A percentile compares a stretch with the other conserved stretches of the same genome.
Evolutionary conservation across 2,329 filamentous ascomycete species (phyloP).

Genomic region (Microdochium nivale): DNA sequence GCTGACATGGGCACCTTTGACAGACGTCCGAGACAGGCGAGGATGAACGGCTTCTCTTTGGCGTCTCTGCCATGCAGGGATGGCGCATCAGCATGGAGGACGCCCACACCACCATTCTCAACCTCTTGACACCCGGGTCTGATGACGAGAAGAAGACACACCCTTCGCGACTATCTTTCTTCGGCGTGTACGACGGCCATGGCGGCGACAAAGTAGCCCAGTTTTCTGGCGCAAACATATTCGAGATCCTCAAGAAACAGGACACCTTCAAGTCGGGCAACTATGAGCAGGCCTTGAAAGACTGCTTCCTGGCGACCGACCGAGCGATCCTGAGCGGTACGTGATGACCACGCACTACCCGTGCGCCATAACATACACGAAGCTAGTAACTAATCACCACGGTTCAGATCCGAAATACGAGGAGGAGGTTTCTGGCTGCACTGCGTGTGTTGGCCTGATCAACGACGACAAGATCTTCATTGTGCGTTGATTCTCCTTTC

Average conservation of each 20-base stretch:
- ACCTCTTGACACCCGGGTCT: slow-evolving; percentile 57
- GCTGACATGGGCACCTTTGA: slow-evolving; percentile 15
- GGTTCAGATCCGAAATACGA: slow-evolving; percentile 90
- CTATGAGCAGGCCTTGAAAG: slow-evolving; percentile 92
- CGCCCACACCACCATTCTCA: slow-evolving; percentile 81
- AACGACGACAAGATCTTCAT: slow-evolving; percentile 90
- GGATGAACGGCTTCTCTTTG: slow-evolving; percentile 88
- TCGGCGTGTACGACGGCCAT: slow-evolving; percentile 96
- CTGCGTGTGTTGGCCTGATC: slow-evolving; percentile 83
- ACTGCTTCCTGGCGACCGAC: slow-evolving; percentile 94
- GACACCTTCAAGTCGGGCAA: slow-evolving; percentile 86
- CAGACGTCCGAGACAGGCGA: slow-evolving; percentile 83
- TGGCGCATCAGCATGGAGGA: slow-evolving; percentile 99
- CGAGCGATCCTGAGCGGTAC: slow-evolving; percentile 91
- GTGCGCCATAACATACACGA: neutral
- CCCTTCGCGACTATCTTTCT: slow-evolving; percentile 78
- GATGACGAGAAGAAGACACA: slow-evolving; percentile 54
- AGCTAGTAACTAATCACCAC: slow-evolving; percentile 2
- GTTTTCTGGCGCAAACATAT: slow-evolving; percentile 86
- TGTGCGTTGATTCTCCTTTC: slow-evolving; percentile 50
- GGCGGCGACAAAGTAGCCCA: slow-evolving; percentile 93
- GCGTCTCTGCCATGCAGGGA: slow-evolving; percentile 97
- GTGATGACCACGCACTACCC: slow-evolving; percentile 5
- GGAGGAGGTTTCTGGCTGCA: slow-evolving; percentile 96
- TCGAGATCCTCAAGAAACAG: slow-evolving; percentile 91